Conservation (phyloP, 1,284 basidiomycete species). For the Cronartium quercuum region DNA sequence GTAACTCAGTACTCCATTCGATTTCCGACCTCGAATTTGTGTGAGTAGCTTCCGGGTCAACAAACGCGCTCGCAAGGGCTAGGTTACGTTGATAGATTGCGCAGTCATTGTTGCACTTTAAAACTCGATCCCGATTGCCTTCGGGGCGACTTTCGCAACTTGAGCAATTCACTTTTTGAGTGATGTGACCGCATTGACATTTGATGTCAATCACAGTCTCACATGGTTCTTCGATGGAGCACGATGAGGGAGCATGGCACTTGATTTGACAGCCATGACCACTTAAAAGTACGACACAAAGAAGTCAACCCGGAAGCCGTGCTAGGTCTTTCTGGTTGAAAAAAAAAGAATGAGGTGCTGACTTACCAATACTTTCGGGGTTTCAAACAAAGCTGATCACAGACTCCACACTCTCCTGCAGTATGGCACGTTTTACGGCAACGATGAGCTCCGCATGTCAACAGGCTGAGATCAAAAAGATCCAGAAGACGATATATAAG, state of each 20-base stretch:
- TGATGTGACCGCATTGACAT: constrained; percentile 31
- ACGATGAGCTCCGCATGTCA: constrained; percentile 33
- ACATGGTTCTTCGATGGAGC: constrained; percentile 18
- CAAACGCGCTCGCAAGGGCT: constrained; percentile 11
- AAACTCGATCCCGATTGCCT: constrained; percentile 20
- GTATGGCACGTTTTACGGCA: constrained; percentile 19
- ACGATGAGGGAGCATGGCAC: constrained; percentile 31
- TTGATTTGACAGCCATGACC: constrained; percentile 21
- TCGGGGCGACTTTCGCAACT: constrained; percentile 20
- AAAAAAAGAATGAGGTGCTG: neutral
- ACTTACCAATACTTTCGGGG: constrained; percentile 31
- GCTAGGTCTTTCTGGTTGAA: neutral
- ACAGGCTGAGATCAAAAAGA: neutral
- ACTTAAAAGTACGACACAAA: neutral
- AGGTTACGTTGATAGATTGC: constrained; percentile 6
- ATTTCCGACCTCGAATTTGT: neutral
- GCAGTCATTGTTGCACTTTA: constrained; percentile 33
- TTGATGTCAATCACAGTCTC: constrained; percentile 10
- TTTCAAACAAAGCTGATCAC: constrained; percentile 24
- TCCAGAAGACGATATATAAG: neutral
- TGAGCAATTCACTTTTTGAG: constrained; percentile 13
- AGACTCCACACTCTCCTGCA: constrained; percentile 17
- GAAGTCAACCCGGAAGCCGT: neutral
- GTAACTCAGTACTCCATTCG: constrained; percentile 11
- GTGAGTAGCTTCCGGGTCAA: neutral